Evolutionary conservation across 2,329 filamentous ascomycete genomes (phyloP).

Genomic region (Hypoxylon sp.): DNA sequence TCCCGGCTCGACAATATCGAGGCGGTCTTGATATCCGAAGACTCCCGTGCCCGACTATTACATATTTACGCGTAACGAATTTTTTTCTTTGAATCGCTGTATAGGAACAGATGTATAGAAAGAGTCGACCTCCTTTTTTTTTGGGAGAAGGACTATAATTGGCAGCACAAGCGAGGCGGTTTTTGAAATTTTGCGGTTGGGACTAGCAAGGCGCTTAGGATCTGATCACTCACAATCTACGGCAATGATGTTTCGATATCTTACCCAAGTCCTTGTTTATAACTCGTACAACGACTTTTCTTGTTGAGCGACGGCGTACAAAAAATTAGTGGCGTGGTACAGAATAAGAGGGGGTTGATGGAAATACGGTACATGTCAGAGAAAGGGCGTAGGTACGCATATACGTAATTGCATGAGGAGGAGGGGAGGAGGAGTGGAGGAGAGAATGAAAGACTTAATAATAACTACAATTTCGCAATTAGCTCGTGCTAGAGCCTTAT

Average conservation of each 20-base stretch:
- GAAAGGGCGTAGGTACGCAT: constrained; percentile 36
- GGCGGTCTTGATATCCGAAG: constrained; percentile 35
- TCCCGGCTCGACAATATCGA: constrained; percentile 45
- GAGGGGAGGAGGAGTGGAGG: constrained; percentile 1
- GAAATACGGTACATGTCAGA: constrained; percentile 37
- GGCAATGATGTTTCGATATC: constrained; percentile 32
- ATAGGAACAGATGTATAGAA: constrained; percentile 42
- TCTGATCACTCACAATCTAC: constrained; percentile 39
- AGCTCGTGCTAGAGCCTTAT: constrained; percentile 16
- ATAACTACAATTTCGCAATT: constrained; percentile 33
- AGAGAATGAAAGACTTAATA: constrained; percentile 40
- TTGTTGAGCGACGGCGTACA: constrained; percentile 44
- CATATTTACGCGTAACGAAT: constrained; percentile 48
- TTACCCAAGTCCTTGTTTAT: constrained; percentile 37
- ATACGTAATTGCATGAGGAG: constrained; percentile 34
- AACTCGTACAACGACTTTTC: constrained; percentile 34
- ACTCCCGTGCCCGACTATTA: constrained; percentile 16
- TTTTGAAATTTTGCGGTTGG: constrained; percentile 41
- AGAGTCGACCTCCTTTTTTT: constrained; percentile 19
- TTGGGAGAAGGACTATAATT: constrained; percentile 32
- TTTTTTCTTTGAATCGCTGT: constrained; percentile 42
- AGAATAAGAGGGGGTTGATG: constrained; percentile 15
- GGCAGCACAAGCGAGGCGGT: constrained; percentile 39
- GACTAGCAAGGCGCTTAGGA: constrained; percentile 46
- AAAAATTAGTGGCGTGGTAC: constrained; percentile 36